Evolutionary conservation across 495 filamentous ascomycete genomes (phyloP), one percentile per base, ranked within the genome.

Genomic region (Neurospora africana): DNA sequence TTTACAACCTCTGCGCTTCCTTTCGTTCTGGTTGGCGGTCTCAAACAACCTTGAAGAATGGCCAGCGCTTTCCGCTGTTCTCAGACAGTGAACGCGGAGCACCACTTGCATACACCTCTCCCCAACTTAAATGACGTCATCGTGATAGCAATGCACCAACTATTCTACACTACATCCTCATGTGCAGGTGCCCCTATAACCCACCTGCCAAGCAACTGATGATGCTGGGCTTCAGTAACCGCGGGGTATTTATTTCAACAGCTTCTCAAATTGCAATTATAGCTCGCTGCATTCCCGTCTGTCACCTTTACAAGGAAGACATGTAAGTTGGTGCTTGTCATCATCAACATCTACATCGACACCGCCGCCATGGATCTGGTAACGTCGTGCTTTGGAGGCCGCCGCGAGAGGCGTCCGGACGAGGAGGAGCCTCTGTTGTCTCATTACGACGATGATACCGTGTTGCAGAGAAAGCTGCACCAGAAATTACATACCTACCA

Each of bases 401-500:
- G 74, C 77, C 72, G 69, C 10, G 53, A 39, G 17, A 33, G 36
- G 41, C 70, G 53, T 70, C 71, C 74, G 5, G 79, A 76, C 21
- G 78, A 78, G 47, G 76, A 79, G 53, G 87, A 94, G 74, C 93
- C 93, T 53, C 86, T 97, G 37, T 89, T 97, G 38, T 90, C 94
- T 75, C 90, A 89, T 74, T 97, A 97, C 82, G 86, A 90, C 73
- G 91, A 95, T 79, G 92, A 94, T 75, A 97, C 93, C 10, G 80
- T 85, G 30, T 84, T 93, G 68, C 93, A 97, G 84, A 86, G 90
- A 39, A 83, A 86, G 69, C 83, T 94, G 58, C 92, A 94, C 76
- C 88, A 91, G 78, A 97, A 97, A 82, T 85, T 97, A 72, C 95
- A 97, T 81, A 89, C 89, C 71, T 97, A 97, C 79, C 93, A 97